These are phyloP conservation scores for Tolypocladium paradoxum DNA, from an alignment of 2,329 filamentous ascomycete genomes.

Conservation along the genomic window DNA sequence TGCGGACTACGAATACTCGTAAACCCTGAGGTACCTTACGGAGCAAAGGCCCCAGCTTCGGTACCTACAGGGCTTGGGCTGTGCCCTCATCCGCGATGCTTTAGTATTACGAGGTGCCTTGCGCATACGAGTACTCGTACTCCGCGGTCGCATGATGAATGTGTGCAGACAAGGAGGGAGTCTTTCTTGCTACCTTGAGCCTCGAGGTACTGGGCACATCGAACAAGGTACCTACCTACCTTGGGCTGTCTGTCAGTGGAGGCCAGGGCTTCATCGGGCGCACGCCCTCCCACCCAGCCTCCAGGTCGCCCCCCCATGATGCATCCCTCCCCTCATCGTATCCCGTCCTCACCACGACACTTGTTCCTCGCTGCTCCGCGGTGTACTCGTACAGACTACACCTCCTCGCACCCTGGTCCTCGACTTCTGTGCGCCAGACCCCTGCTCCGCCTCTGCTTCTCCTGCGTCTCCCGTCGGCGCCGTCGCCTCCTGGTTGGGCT, in stretches of 20 bases:
- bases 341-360: neutral
- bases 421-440: neutral
- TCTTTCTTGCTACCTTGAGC: no score
- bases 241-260: no score
- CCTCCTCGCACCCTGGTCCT: neutral
- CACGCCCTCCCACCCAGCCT: neutral
- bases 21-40: no score
- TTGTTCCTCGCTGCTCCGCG: neutral
- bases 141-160: neutral
- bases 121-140: neutral
- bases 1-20: no score
- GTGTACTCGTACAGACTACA: no score
- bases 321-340: neutral
- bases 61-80: neutral
- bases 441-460: neutral
- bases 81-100: neutral
- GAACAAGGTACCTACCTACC: no score
- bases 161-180: no score
- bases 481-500: neutral
- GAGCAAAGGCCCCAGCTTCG: neutral
- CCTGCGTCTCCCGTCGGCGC: conserved; percentile 1
- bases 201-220: no score
- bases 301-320: neutral
- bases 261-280: neutral
- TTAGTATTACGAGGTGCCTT: neutral